Evolutionary conservation across 2,329 filamentous ascomycete genomes (phyloP).

Genomic region (Alternaria conjuncta): DNA sequence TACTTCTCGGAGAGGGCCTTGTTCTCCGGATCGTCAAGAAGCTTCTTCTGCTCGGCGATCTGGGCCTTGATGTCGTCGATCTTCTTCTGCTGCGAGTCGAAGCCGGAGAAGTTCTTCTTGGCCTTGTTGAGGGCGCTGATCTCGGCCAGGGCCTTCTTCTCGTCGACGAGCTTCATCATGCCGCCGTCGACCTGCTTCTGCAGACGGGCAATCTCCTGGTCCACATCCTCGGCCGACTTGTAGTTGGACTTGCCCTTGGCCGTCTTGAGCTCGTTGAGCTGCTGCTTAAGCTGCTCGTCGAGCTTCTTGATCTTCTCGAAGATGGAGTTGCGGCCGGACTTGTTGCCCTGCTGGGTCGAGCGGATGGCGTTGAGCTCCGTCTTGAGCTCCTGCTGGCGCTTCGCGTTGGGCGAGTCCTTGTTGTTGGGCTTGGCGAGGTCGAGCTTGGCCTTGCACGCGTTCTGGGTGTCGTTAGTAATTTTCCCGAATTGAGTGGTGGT

Average conservation of each 20-base stretch:
- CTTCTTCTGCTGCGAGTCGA: constrained; percentile 84
- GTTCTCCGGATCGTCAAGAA: constrained; percentile 87
- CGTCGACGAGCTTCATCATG: constrained; percentile 93
- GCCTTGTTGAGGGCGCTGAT: constrained; percentile 84
- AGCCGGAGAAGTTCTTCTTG: constrained; percentile 86
- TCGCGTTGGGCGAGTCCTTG: constrained; percentile 78
- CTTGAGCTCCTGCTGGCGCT: constrained; percentile 86
- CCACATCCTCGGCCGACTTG: constrained; percentile 88
- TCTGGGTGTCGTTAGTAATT: constrained; percentile 59
- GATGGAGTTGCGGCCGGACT: constrained; percentile 77
- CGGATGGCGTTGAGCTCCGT: constrained; percentile 83
- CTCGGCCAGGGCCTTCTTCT: constrained; percentile 90
- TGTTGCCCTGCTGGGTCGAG: constrained; percentile 84
- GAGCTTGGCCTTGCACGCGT: constrained; percentile 85
- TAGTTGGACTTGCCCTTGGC: constrained; percentile 80
- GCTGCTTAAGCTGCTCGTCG: constrained; percentile 85
- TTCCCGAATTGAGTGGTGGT: background rate
- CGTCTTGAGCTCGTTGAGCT: constrained; percentile 84
- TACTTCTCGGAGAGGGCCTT: constrained; percentile 89
- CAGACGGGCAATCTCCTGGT: constrained; percentile 78
- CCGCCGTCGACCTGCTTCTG: constrained; percentile 88
- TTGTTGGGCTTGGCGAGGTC: constrained; percentile 83
- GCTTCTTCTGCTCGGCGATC: constrained; percentile 87
- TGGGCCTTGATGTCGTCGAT: constrained; percentile 88
- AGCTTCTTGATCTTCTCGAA: constrained; percentile 92